Conservation (phyloP, 2,329 filamentous ascomycete genomes). For the Phoma sp. region DNA sequence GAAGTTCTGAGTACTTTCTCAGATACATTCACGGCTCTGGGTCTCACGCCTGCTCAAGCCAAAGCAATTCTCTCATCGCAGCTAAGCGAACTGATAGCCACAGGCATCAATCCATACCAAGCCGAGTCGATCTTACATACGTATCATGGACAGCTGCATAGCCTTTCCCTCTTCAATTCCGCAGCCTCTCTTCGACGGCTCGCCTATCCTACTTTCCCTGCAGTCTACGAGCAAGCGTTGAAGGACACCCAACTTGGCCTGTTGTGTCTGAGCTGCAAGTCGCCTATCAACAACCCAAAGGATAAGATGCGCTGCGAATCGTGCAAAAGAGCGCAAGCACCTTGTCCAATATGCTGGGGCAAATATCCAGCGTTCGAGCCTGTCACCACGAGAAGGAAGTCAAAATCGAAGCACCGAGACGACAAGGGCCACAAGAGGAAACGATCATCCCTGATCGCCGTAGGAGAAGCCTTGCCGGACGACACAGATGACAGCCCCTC, state of each 20-base stretch:
- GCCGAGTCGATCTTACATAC: constrained; percentile 62
- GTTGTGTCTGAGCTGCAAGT: constrained; percentile 63
- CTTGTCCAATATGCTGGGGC: constrained; percentile 54
- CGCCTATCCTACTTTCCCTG: constrained; percentile 61
- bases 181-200: constrained; percentile 64
- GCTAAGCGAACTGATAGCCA: constrained; percentile 49
- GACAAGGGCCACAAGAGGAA: constrained; percentile 35
- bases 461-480: constrained; percentile 9
- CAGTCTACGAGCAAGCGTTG: constrained; percentile 63
- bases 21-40: constrained; percentile 48
- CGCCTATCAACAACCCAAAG: constrained; percentile 60
- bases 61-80: constrained; percentile 49
- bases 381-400: constrained; percentile 37
- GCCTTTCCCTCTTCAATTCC: constrained; percentile 55
- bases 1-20: constrained; percentile 48
- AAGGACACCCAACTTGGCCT: constrained; percentile 62
- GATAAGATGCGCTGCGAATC: constrained; percentile 60
- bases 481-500: constrained; percentile 26
- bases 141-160: constrained; percentile 63
- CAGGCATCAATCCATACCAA: constrained; percentile 58
- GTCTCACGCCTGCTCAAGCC: constrained; percentile 48
- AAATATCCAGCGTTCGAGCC: constrained; percentile 51
- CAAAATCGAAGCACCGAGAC: constrained; percentile 19
- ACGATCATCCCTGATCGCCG: constrained; percentile 34
- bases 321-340: constrained; percentile 53